Evolutionary conservation across 768 basidiomycete genomes (phyloP).

Genomic region (Phylloporus arenicola): DNA sequence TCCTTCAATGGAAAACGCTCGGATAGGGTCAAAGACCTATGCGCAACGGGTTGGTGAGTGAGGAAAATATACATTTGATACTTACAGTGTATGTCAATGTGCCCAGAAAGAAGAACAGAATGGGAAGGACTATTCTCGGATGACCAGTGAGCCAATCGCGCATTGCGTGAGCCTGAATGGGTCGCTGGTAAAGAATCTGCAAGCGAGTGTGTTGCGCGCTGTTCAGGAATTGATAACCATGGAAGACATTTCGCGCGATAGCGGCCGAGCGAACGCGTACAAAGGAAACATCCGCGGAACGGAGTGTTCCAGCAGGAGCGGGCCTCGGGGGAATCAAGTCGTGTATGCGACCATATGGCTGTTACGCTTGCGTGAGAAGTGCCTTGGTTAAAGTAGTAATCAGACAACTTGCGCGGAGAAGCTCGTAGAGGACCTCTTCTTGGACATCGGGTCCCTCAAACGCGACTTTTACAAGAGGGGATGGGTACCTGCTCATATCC

Average conservation of each 20-base stretch:
- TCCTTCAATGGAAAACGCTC: conserved; percentile 74
- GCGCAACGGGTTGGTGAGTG: not conserved
- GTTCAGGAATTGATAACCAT: conserved; percentile 46
- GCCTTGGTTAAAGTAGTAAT: not conserved
- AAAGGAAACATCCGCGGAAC: conserved; percentile 62
- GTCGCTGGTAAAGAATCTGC: conserved; percentile 54
- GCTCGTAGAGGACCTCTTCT: conserved; percentile 72
- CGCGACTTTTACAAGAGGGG: conserved; percentile 62
- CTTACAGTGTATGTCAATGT: conserved; percentile 82
- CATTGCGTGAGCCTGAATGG: conserved; percentile 59
- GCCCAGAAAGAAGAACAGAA: conserved; percentile 84
- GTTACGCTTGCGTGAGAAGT: conserved; percentile 5
- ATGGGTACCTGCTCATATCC: conserved; percentile 85
- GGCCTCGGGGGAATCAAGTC: conserved; percentile 58
- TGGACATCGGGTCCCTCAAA: conserved; percentile 88
- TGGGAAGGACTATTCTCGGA: conserved; percentile 76
- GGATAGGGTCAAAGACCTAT: conserved; percentile 90
- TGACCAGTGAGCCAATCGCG: conserved; percentile 83
- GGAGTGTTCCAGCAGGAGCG: conserved; percentile 59
- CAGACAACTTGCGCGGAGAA: conserved; percentile 58
- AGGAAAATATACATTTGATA: conserved; percentile 2
- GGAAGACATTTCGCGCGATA: conserved; percentile 76
- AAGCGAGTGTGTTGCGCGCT: conserved; percentile 38
- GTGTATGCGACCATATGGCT: conserved; percentile 81
- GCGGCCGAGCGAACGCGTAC: conserved; percentile 61